Evolutionary conservation across 352 stramenopile species (phyloP), one percentile per base, ranked within the genome.

Genomic region (Globisporangium ultimum): DNA sequence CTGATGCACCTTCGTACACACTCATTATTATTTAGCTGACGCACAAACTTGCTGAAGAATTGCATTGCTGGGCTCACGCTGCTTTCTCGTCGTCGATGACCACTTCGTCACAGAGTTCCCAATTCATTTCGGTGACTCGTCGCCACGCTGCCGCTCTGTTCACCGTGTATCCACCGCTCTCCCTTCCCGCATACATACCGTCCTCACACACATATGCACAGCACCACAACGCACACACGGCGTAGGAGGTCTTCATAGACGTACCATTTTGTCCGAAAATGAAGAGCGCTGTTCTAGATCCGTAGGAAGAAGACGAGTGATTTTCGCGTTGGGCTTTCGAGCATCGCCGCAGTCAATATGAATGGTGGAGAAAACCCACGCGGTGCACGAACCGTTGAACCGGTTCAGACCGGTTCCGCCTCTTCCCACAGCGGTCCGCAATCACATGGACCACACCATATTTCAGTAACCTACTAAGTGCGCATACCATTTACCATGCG

Each of bases 291-390:
- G 78, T 82, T 89, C 73, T 74, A 80, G 78, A 87, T 88, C 71
- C 84, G 82, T 73, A 88, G 83, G 83, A 92, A 92, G 83, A 92
- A 92, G 80, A 84, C 77, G 78, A 92, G 80, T 92, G 82, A 61
- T 76, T 87, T 85, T 71, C 56, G 48, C 66, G 38, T 63, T 46
- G 22, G 46, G 36, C 46, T 46, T 45, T 46, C 20, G 61, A 58
- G 41, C 46, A 28, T 41, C 36, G 57, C 24, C 24, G 40, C 47
- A 43, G 42, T 45, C 52, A 61, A 81, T 72, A 76, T 82, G 75
- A 82, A 75, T 84, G 75, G 75, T 78, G 69, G 71, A 69, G 72
- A 79, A 52, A 55, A 63, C 24, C 24, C 24, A 28, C 24, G 24
- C 24, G 24, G 24, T 28, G 24, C 15, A 47, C 67, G 67, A 22